Evolutionary conservation across 2,329 filamentous ascomycete species (phyloP).

Genomic region (Aureobasidium namibiae): DNA sequence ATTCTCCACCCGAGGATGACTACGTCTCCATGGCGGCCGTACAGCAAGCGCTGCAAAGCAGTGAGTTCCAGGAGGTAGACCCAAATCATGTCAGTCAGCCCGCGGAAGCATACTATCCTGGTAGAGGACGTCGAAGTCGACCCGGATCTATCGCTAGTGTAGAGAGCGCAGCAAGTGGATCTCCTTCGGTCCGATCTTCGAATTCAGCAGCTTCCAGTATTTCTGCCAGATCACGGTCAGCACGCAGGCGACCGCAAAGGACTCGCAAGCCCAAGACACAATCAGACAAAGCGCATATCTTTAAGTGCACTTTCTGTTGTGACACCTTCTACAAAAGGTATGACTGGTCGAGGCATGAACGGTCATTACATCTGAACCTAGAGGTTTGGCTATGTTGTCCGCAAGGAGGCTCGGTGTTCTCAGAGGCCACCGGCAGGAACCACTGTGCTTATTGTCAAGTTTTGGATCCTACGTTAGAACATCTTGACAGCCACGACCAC

Average conservation of each 20-base stretch:
- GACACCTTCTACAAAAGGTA: constrained; percentile 50
- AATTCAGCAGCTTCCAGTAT: constrained; percentile 2
- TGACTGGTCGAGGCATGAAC: constrained; percentile 57
- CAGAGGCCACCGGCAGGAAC: constrained; percentile 47
- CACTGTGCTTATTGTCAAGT: constrained; percentile 53
- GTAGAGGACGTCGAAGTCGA: constrained; percentile 1
- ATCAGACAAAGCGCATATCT: constrained; percentile 36
- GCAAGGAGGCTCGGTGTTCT: constrained; percentile 46
- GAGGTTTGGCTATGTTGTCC: constrained; percentile 58
- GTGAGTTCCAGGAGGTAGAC: background rate
- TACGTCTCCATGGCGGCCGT: constrained; percentile 57
- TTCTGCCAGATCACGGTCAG: constrained; percentile 1
- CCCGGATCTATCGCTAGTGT: background rate
- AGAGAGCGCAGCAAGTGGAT: constrained; percentile 1
- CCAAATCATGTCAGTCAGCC: background rate
- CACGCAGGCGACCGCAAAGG: background rate
- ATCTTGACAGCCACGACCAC: constrained; percentile 54
- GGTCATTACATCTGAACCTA: constrained; percentile 56
- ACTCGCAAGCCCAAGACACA: constrained; percentile 5
- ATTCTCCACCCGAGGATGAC: constrained; percentile 62
- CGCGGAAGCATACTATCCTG: background rate
- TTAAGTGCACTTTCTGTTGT: constrained; percentile 52
- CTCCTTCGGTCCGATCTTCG: background rate
- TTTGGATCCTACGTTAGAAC: constrained; percentile 45
- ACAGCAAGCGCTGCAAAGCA: constrained; percentile 44